Base-by-base conservation (phyloP, 306 rosid species). In the Geum urbanum region DNA sequence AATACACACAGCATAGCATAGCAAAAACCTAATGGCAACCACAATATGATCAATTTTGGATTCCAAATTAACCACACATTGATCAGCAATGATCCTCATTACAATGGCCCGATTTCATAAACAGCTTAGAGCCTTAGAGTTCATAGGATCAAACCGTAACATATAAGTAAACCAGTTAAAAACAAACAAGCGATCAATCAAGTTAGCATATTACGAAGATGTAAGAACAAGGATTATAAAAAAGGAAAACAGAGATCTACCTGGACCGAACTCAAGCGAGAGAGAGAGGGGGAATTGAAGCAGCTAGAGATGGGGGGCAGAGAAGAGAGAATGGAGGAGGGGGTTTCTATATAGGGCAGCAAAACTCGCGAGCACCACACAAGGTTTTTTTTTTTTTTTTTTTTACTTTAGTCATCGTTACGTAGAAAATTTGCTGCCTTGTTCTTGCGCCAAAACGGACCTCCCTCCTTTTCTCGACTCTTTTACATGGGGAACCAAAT, bases 321-420 rank as follows among this genome's bases (percentile, higher is more conserved):
- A 45, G 9, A 24, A 37, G 14, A 24, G 71, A 9, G 19, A 15
- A 40, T 0, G 62, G 0, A 9, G 64, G 69, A 0, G 9, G 46
- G 46, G 52, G 18, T 2, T 16, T 39, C 41, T 76, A 70, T 45
- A 70, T 56, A 63, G 40, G 22, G 37, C 13, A 9, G 44, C 8
- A 24, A 76, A 43, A 41, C 48, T 51, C 61, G 27, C 43, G 27
- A 46, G 40, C 69, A 63, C 75, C 52, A 43, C 75, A 70, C 58
- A 62, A 16, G 24, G 47, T 8, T 19, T 37, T 19, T 4, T 16
- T 43, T 48, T 27, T 0, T 8, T 19, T 37, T 19, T 4, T 16
- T 43, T 48, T 27, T 0, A 9, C 50, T 16, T 56, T 58, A 46
- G 8, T 40, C 59, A 20, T 49, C 35, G 7, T 11, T 46, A 18